phyloP scores from a whole-genome alignment of 495 filamentous ascomycete species.

The Xylaria grammica region DNA sequence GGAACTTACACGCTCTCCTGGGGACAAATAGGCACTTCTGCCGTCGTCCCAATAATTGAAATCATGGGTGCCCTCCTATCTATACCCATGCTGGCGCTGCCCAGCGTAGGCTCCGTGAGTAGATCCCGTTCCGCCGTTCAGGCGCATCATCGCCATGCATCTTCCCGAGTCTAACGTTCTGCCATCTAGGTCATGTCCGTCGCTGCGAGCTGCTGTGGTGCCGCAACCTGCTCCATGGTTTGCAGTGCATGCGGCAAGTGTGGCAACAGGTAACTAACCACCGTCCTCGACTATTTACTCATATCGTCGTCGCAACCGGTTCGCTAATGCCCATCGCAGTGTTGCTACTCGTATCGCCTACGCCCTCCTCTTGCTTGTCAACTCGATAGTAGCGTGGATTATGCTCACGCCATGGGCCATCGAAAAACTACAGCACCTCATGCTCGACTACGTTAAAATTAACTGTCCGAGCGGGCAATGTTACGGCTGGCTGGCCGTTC shows the following conservation, averaged over 20 bases:
- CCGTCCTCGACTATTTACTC: neutral
- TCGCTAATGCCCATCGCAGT: conserved; percentile 47
- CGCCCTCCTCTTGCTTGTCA: conserved; percentile 91
- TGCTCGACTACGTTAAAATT: conserved; percentile 93
- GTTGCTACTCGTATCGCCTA: conserved; percentile 98
- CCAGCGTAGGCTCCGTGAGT: conserved; percentile 84
- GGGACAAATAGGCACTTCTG: neutral
- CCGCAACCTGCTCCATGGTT: conserved; percentile 91
- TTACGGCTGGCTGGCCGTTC: conserved; percentile 93
- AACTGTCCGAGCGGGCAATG: conserved; percentile 89
- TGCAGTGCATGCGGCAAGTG: conserved; percentile 96
- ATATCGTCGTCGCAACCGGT: neutral
- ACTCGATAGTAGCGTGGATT: conserved; percentile 96
- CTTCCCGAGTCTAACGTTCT: conserved; percentile 5
- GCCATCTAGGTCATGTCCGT: conserved; percentile 70
- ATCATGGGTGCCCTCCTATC: conserved; percentile 92
- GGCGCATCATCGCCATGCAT: neutral
- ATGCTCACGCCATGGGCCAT: conserved; percentile 99
- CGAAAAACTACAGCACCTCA: conserved; percentile 89
- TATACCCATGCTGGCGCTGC: conserved; percentile 84
- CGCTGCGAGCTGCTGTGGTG: conserved; percentile 88
- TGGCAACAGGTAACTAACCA: conserved; percentile 75
- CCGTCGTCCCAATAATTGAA: conserved; percentile 1
- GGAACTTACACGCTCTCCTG: neutral
- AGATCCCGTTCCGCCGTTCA: conserved; percentile 10